These are phyloP conservation scores for Melocanna baccifera DNA, from an alignment of 176 grass and related monocot species.

Conservation along the genomic window DNA sequence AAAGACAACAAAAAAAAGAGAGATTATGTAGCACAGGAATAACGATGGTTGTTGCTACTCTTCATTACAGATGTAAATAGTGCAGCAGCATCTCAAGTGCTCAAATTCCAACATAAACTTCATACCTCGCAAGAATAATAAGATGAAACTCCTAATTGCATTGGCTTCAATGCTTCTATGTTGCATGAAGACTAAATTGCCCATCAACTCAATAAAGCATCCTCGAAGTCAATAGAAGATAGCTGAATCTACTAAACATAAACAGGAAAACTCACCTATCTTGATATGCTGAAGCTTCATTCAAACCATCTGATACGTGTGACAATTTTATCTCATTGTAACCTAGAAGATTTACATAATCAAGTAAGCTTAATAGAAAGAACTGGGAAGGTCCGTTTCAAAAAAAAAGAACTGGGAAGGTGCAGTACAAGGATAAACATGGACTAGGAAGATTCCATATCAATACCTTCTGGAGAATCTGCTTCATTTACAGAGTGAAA, in stretches of 20 bases:
- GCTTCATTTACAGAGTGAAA: background rate
- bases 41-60: background rate
- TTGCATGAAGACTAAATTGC: background rate
- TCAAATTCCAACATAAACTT: conserved; percentile 6
- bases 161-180: background rate
- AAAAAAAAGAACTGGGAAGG: background rate
- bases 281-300: background rate
- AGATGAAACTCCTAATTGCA: background rate
- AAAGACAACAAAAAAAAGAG: background rate
- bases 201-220: background rate
- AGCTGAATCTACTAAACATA: conserved; percentile 10
- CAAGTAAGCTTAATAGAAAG: background rate
- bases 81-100: conserved; percentile 7
- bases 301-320: background rate
- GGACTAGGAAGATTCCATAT: background rate
- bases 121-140: background rate
- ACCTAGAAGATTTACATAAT: conserved; percentile 32
- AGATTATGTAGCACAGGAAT: background rate
- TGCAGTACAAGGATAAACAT: background rate
- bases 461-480: background rate
- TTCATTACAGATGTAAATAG: background rate
- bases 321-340: background rate
- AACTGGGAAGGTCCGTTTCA: background rate
- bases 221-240: background rate
- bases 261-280: conserved; percentile 29